Evolutionary conservation across 1,284 basidiomycete genomes (phyloP), one percentile per base, ranked within the genome.

Genomic region (Puccinia horiana): DNA sequence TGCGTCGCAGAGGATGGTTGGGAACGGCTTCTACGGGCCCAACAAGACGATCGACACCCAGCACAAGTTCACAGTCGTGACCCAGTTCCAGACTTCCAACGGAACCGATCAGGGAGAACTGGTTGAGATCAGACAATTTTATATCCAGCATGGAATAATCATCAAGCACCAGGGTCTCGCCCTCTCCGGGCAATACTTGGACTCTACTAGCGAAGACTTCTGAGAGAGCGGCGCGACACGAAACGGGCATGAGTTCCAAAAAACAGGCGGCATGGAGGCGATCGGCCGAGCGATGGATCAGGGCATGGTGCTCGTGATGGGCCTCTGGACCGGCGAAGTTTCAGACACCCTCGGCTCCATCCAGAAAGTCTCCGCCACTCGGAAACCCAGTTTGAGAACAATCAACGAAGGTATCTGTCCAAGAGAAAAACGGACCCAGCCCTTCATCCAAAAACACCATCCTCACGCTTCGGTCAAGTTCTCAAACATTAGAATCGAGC

Each of bases 221-320:
- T 79, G 76, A 32, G 40, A 12, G 8, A 32, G 12, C 40, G 40
- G 32, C 40, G 42, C 40, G 47, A 42, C 63, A 23, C 42, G 65
- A 23, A 40, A n/a, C 18, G 40, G n/a, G n/a, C 32, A 47, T 18
- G 23, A n/a, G 35, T 69, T 54, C 76, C 32, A 16, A 1, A 37
- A 23, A 3, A 56, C 29, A 32, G 76, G 76, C 20, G 47, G 76
- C 2, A 44, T 79, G 18, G 47, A 54, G 26, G 44, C 63, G 20
- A 79, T 79, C 47, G 65, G 76, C 4, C 40, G 37, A 2, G 42
- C 76, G 2, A 56, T 79, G 65, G 76, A 35, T 6, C 40, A 56
- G 37, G 76, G 76, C 6, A 56, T 79, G 76, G 76, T 79, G 35
- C 49, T 79, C 26, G 76, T 79, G 6, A 54, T 79, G 65, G 37